Base-by-base conservation (phyloP, 768 basidiomycete species). In the Megacollybia marginata region DNA sequence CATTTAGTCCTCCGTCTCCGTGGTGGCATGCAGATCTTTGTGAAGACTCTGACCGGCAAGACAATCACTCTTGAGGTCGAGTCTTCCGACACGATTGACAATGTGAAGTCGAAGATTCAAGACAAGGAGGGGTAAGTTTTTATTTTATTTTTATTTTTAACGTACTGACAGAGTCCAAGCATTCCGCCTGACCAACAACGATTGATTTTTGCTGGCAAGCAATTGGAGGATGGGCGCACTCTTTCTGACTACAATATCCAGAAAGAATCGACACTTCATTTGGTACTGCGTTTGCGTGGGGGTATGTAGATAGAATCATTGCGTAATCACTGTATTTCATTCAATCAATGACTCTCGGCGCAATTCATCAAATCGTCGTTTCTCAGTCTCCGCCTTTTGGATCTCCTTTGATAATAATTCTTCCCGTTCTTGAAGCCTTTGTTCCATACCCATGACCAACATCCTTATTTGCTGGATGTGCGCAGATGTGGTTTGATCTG, bases 201-300 rank as follows among this genome's bases (percentile, higher is more conserved):
- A 58, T 69, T 98, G 71, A 97, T 98, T 77, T 99, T 98, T 67
- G 95, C 95, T 48, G 95, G 95, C 60, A 97, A 99, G 76, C 95
- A 97, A 71, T 87, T 99, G 59, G 95, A 98, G 76, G 96, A 99
- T 72, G 96, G 96, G 55, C 88, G 93, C 68, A 98, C 89, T 54
- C 85, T 93, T 54, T 85, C 72, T 66, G 91, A 92, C 75, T 94
- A 94, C 72, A 94, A 95, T 78, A 95, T 99, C 65, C 96, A 98
- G 75, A 97, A 97, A 80, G 95, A 98, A 75, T 96, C 92, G 31
- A 98, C 95, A 54, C 88, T 99, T 52, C 95, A 98, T 72, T 70
- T 98, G 71, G 86, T 89, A 35, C 77, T 90, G 53, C 83, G 88
- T 68, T 79, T 91, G 46, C 83, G 88, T 65, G 89, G 89, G 63